Conservation (phyloP, 768 basidiomycete species). For the Boletus subparvulus region DNA sequence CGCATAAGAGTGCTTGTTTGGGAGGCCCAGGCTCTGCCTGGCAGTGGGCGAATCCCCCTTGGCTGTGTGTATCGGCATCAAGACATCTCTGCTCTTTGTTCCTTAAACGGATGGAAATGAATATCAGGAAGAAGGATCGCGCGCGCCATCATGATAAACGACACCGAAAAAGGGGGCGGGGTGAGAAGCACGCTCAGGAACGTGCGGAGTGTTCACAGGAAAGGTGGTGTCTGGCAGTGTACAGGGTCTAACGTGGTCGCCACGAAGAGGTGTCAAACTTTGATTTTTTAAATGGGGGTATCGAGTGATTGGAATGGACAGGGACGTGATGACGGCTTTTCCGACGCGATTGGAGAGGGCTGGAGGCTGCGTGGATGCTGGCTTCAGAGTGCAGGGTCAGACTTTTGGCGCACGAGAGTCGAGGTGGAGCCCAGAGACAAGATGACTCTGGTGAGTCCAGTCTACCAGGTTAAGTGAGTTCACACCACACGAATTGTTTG, state of each 20-base stretch:
- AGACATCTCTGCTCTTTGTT: background rate
- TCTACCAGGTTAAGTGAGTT: no score
- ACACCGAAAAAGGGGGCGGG: background rate
- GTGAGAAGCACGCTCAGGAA: background rate
- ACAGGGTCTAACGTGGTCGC: constrained; percentile 1
- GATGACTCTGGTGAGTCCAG: no score
- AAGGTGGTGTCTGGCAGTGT: background rate
- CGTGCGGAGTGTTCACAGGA: background rate
- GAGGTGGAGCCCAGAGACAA: no score
- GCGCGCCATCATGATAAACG: background rate
- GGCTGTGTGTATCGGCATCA: constrained; percentile 9
- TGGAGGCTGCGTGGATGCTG: background rate
- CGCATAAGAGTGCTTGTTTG: background rate
- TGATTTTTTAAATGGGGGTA: background rate
- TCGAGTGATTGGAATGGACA: background rate
- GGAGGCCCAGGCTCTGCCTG: background rate
- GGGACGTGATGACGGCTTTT: background rate
- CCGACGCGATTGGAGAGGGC: background rate
- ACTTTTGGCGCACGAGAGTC: background rate
- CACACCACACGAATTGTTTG: no score
- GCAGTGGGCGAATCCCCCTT: constrained; percentile 2
- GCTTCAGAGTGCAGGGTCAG: background rate
- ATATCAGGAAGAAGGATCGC: background rate
- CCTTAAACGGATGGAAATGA: background rate
- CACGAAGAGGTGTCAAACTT: background rate